Evolutionary conservation across 2,329 filamentous ascomycete species (phyloP).

Genomic region (Ilyonectria sp.): DNA sequence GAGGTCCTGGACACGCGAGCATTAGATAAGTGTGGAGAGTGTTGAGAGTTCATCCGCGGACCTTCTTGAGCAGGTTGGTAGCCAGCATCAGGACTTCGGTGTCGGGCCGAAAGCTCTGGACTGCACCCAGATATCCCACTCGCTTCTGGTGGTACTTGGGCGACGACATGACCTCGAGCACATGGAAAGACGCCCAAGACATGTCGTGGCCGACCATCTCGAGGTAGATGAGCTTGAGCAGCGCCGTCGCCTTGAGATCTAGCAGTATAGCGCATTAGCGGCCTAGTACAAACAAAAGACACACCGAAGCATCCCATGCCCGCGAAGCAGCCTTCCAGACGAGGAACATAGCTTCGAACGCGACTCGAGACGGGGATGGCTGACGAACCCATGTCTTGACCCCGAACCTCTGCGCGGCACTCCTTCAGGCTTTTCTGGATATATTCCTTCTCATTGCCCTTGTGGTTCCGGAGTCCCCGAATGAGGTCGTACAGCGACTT

Average conservation of each 20-base stretch:
- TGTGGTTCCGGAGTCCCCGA: conserved; percentile 93
- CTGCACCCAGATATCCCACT: conserved; percentile 93
- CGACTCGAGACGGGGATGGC: neutral
- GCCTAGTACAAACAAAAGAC: neutral
- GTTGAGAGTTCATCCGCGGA: conserved; percentile 47
- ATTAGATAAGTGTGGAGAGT: neutral
- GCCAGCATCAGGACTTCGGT: conserved; percentile 98
- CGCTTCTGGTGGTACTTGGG: conserved; percentile 95
- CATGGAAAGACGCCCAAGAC: conserved; percentile 99
- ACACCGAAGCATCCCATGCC: neutral
- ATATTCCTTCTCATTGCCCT: conserved; percentile 94
- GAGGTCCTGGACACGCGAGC: conserved; percentile 69
- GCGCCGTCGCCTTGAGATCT: conserved; percentile 96
- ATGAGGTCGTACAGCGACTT: conserved; percentile 99
- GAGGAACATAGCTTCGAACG: neutral
- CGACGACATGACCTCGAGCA: conserved; percentile 98
- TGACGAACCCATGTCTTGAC: conserved; percentile 88
- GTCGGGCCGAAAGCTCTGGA: conserved; percentile 95
- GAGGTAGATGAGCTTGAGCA: conserved; percentile 96
- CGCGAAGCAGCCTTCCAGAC: neutral
- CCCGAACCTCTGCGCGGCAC: conserved; percentile 93
- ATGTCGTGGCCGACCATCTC: conserved; percentile 99
- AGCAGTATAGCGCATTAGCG: conserved; percentile 33
- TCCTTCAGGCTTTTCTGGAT: conserved; percentile 94
- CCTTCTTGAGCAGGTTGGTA: conserved; percentile 97